A percentile compares a stretch with the other conserved stretches of the same genome.
These are phyloP conservation scores for Filobasidium uniguttulatum DNA, from an alignment of 1,284 basidiomycete genomes.

Conservation along the genomic window DNA sequence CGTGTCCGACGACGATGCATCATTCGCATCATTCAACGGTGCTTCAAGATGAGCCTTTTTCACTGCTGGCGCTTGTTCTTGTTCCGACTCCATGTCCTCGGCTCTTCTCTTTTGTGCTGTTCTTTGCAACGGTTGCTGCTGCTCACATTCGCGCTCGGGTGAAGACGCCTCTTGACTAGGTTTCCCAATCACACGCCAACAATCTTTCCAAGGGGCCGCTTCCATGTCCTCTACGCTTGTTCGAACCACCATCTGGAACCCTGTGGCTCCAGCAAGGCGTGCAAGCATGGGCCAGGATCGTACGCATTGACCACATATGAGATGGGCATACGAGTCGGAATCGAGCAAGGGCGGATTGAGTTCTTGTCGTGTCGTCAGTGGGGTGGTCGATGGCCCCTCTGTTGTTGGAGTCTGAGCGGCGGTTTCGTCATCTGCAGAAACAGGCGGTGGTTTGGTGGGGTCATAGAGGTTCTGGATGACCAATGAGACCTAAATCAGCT, in stretches of 20 bases:
- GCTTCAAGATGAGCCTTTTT: too few relatives aligned
- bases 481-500: constrained; percentile 10
- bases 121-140: not conserved
- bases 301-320: constrained; percentile 30
- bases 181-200: constrained; percentile 21
- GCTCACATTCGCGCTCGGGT: too few relatives aligned
- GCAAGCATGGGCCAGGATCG: constrained; percentile 12
- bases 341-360: constrained; percentile 28
- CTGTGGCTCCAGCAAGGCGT: constrained; percentile 22
- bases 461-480: constrained; percentile 10
- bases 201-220: too few relatives aligned
- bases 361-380: constrained; percentile 17
- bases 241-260: constrained; percentile 33
- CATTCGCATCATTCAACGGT: not conserved
- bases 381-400: not conserved
- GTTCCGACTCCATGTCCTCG: too few relatives aligned
- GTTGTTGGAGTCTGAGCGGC: not conserved
- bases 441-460: constrained; percentile 2
- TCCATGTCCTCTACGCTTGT: constrained; percentile 14
- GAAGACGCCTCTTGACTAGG: not conserved
- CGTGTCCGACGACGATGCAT: not conserved
- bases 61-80: too few relatives aligned
- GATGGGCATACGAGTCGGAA: constrained; percentile 29
- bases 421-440: not conserved
- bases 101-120: not conserved